These are phyloP conservation scores for Chytriomyces hyalinus DNA, from an alignment of 192 early-diverging fungal species.

Conservation along the genomic window DNA sequence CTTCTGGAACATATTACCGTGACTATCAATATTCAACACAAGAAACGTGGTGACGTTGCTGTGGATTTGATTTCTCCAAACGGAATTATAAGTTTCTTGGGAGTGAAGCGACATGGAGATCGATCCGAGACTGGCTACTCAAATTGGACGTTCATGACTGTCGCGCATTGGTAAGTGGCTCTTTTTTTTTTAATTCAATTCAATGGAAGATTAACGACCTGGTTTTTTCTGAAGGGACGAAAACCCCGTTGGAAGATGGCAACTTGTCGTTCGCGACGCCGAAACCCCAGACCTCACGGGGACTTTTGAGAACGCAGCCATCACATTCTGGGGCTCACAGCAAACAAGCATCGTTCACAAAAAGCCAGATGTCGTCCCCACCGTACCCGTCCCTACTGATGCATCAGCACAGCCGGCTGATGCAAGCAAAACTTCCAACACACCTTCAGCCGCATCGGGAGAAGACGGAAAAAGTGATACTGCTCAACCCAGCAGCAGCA, in stretches of 20 bases:
- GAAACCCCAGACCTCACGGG: slow-evolving; percentile 36
- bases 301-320: slow-evolving; percentile 38
- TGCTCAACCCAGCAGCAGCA: neutral
- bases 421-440: neutral
- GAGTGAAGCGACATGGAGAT: slow-evolving; percentile 69
- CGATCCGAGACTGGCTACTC: slow-evolving; percentile 67
- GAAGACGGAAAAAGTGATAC: neutral
- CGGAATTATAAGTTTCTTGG: slow-evolving; percentile 70
- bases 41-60: slow-evolving; percentile 83
- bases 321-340: slow-evolving; percentile 46
- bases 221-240: slow-evolving; percentile 75
- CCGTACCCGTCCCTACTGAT: neutral
- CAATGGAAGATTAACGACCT: neutral
- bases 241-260: slow-evolving; percentile 83
- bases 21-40: slow-evolving; percentile 81
- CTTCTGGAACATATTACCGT: slow-evolving; percentile 88
- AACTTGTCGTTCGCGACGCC: slow-evolving; percentile 41
- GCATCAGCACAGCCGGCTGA: neutral
- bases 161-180: slow-evolving; percentile 86
- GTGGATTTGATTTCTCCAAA: slow-evolving; percentile 80
- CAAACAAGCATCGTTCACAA: neutral
- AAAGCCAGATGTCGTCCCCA: slow-evolving; percentile 3
- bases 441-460: neutral
- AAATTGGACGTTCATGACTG: slow-evolving; percentile 94
- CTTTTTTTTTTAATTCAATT: neutral